Conservation (phyloP, 805 yeast species). For the Kodamaea leandrae region DNA sequence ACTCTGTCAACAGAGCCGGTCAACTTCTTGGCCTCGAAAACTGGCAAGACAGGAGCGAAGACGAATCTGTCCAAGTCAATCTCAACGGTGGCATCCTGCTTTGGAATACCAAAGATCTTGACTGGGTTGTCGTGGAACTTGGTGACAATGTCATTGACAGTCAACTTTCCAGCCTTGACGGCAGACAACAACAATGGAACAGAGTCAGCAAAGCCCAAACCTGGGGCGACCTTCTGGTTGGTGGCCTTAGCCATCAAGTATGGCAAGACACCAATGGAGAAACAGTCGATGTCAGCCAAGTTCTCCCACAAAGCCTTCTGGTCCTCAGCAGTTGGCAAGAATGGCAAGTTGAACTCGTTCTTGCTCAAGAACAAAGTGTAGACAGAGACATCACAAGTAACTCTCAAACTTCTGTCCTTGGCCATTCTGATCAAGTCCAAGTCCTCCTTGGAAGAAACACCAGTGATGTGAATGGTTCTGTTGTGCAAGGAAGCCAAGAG, state of each 20-base stretch:
- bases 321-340: constrained; percentile 78
- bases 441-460: constrained; percentile 78
- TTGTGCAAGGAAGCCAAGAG: constrained; percentile 84
- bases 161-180: constrained; percentile 67
- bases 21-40: constrained; percentile 48
- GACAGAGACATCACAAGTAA: constrained; percentile 87
- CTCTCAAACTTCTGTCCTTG: constrained; percentile 74
- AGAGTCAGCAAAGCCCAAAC: constrained; percentile 76
- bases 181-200: constrained; percentile 81
- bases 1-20: constrained; percentile 90
- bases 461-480: constrained; percentile 85
- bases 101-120: constrained; percentile 77
- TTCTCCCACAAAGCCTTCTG: constrained; percentile 80
- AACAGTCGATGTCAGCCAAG: constrained; percentile 72
- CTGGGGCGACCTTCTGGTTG: constrained; percentile 61
- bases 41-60: constrained; percentile 29
- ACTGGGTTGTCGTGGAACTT: constrained; percentile 82
- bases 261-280: constrained; percentile 82
- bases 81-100: constrained; percentile 76
- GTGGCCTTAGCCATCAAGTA: constrained; percentile 64
- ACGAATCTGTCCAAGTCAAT: constrained; percentile 73
- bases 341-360: constrained; percentile 64
- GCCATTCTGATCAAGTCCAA: constrained; percentile 81
- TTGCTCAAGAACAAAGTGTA: constrained; percentile 74
- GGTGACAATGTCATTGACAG: constrained; percentile 65